Evolutionary conservation across 148 eudicot species (phyloP).

Genomic region (Chenopodium formosanum): DNA sequence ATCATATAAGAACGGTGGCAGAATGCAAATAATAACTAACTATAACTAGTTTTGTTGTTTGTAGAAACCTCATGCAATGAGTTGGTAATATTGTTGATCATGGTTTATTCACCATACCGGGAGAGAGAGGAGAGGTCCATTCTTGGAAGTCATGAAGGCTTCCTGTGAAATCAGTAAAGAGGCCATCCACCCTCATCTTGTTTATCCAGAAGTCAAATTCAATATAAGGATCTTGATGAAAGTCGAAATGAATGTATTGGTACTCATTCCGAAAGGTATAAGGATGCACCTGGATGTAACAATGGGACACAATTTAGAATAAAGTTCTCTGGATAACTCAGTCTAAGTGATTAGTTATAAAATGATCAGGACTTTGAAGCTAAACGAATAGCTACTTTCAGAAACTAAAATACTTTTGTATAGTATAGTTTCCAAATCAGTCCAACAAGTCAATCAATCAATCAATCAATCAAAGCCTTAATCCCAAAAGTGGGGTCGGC

Average conservation of each 20-base stretch:
- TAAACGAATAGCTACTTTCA: background rate
- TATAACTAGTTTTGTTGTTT: no score
- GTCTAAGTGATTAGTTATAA: background rate
- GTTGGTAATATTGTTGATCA: conserved; percentile 29
- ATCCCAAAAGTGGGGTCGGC: no score
- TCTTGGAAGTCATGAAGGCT: conserved; percentile 66
- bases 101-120: conserved; percentile 14
- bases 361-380: background rate
- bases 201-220: conserved; percentile 77
- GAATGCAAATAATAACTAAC: background rate
- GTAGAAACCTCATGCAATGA: conserved; percentile 27
- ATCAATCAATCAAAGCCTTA: no score
- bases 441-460: background rate
- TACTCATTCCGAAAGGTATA: conserved; percentile 78
- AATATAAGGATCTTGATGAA: conserved; percentile 60
- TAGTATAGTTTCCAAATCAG: background rate
- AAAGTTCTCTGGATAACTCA: no score
- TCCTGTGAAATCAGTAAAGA: conserved; percentile 74
- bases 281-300: conserved; percentile 66
- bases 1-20: background rate
- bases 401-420: background rate
- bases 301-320: background rate
- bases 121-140: conserved; percentile 51
- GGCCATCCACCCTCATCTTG: conserved; percentile 67
- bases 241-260: conserved; percentile 59